Evolutionary conservation across 140 eudicot species (phyloP).

Genomic region (Oenanthe javanica): DNA sequence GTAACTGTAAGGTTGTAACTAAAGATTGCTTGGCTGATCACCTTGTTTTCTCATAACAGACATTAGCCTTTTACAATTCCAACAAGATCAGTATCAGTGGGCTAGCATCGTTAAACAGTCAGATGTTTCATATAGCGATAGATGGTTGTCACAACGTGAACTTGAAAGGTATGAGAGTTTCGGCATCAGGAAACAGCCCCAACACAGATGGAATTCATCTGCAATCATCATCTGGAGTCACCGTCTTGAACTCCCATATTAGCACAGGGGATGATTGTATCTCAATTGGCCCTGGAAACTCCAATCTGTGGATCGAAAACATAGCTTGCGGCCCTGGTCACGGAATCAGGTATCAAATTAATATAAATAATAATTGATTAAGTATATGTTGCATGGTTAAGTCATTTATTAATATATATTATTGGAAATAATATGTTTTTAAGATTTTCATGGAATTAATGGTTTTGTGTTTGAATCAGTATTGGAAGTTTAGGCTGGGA

Average conservation of each 20-base stretch:
- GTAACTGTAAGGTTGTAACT: too few relatives aligned
- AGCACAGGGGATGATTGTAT: constrained; percentile 7
- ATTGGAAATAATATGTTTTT: too few relatives aligned
- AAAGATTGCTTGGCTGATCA: too few relatives aligned
- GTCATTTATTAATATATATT: background rate
- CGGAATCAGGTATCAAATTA: background rate
- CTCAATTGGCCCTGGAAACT: background rate
- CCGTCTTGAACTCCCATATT: background rate
- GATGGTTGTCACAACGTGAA: background rate
- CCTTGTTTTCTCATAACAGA: background rate
- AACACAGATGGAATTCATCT: constrained; percentile 5
- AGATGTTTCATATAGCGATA: background rate
- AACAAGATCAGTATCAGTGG: background rate
- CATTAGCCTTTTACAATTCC: background rate
- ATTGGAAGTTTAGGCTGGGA: constrained; percentile 4
- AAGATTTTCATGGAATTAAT: background rate
- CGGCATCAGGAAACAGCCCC: constrained; percentile 1
- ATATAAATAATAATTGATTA: background rate
- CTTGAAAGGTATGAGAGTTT: background rate
- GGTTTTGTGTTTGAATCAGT: background rate
- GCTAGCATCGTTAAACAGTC: background rate
- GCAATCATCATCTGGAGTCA: background rate
- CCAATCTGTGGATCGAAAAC: background rate
- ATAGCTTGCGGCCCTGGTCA: constrained; percentile 8
- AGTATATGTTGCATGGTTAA: background rate